Conservation (phyloP, 1,139 yeast species). For the Debaryomycetaceae sp. region DNA sequence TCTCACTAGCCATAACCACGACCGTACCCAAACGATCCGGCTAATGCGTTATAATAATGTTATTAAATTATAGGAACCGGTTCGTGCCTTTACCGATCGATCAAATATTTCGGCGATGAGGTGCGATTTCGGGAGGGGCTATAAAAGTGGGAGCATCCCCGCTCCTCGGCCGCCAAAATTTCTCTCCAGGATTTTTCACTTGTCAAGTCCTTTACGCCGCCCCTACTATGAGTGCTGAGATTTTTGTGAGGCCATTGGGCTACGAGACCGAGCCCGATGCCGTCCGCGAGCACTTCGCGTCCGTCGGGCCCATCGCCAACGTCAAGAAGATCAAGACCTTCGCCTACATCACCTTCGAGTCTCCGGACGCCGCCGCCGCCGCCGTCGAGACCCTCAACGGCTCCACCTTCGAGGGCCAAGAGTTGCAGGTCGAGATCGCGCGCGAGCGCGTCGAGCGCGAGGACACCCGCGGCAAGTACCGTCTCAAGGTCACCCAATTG, state of each 20-base stretch:
- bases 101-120: conserved; percentile 2
- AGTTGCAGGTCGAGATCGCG: conserved; percentile 58
- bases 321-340: conserved; percentile 65
- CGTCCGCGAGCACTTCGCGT: conserved; percentile 54
- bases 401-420: conserved; percentile 49
- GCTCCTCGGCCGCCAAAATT: not conserved
- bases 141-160: not conserved
- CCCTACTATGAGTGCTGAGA: conserved; percentile 10
- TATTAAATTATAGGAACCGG: conserved; percentile 1
- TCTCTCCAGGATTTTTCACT: too few species aligned
- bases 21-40: too few species aligned
- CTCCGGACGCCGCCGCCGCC: conserved; percentile 50
- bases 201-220: too few species aligned
- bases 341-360: conserved; percentile 65
- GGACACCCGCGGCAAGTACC: conserved; percentile 58
- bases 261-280: conserved; percentile 41
- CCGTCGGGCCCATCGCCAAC: conserved; percentile 55
- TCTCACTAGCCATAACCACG: too few species aligned
- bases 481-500: conserved; percentile 57
- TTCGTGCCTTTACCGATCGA: conserved; percentile 1
- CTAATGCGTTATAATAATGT: not conserved
- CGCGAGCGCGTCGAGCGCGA: conserved; percentile 38
- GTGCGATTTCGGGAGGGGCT: too few species aligned
- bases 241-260: conserved; percentile 31
- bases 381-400: conserved; percentile 57